A percentile compares a stretch with the other conserved stretches of the same genome.
Evolutionary conservation across 2,329 filamentous ascomycete genomes (phyloP).

Genomic region (Trichoderma polysporum): DNA sequence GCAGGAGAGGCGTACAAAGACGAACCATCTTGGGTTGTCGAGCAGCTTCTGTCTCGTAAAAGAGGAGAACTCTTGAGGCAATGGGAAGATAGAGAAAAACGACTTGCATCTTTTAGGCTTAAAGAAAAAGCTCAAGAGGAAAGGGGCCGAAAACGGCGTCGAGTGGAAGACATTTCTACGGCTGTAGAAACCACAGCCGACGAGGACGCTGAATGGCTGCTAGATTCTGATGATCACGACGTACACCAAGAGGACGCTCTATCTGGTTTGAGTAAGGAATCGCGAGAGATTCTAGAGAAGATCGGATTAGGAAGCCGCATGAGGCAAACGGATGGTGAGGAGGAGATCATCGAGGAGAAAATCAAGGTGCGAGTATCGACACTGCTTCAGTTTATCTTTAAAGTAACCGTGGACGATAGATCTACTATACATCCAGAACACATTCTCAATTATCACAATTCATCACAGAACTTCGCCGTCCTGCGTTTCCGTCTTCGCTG

Average conservation of each 20-base stretch:
- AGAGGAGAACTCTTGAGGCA: constrained; percentile 63
- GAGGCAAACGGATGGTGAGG: constrained; percentile 38
- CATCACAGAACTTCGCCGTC: constrained; percentile 74
- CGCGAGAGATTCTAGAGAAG: constrained; percentile 69
- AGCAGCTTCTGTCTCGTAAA: constrained; percentile 70
- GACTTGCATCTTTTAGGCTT: constrained; percentile 63
- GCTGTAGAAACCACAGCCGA: constrained; percentile 35
- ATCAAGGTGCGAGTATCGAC: constrained; percentile 56
- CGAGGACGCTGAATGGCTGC: constrained; percentile 68
- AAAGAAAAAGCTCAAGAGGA: constrained; percentile 59
- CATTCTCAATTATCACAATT: constrained; percentile 92
- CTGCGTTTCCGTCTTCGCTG: constrained; percentile 72
- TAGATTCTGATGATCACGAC: constrained; percentile 61
- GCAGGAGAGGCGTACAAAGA: constrained; percentile 52
- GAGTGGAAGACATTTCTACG: constrained; percentile 39
- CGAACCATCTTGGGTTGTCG: constrained; percentile 82
- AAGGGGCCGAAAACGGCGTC: constrained; percentile 47
- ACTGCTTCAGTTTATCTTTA: background rate
- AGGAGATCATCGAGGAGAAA: constrained; percentile 57
- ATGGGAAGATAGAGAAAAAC: constrained; percentile 72
- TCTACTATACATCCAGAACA: constrained; percentile 90
- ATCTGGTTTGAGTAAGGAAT: constrained; percentile 70
- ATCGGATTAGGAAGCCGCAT: constrained; percentile 49
- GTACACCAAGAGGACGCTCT: constrained; percentile 38
- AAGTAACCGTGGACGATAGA: constrained; percentile 46